Evolutionary conservation across 345 rosid genomes (phyloP), one percentile per base, ranked within the genome.

Genomic region (Pistacia integerrima): DNA sequence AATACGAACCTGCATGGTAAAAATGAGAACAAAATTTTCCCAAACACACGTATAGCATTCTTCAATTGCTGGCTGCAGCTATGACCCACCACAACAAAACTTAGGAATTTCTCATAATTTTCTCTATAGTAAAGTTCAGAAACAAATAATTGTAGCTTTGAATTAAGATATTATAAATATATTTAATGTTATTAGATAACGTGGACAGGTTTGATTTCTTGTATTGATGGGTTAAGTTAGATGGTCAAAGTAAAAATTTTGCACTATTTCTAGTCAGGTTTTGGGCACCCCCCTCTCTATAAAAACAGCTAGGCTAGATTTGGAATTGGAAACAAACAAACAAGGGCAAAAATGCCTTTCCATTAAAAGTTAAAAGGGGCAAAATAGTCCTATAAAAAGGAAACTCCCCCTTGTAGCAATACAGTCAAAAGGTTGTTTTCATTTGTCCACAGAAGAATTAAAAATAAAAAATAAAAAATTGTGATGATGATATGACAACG

Each of bases 401-500:
- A 3, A 4, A 16, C 5, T 30, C 36, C 41, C 18, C 65, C 36
- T 11, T 41, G 13, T 2, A 41, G 69, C 13, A 20, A 17, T 6
- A 11, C 30, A 56, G 63, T 38, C 51, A 70, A 38, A 70, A 36
- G 3, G 30, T 30, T 69, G 60, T 12, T 59, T 63, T 20, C 20
- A 9, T 22, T 5, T 33, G 70, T 71, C 25, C 59, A 69, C 57
- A 70, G 70, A 25, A 54, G 70, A 80, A 69, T 77, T 74, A 72
- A 75, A 75, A 79, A 46, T 59, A 67, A 62, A 67, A 54, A n/a
- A n/a, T n/a, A n/a, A 67, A 56, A 54, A 67, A 69, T 81, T 64
- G 80, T 73, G 81, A 84, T 85, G 79, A 82, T 84, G 88, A 79
- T 85, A 82, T 84, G 88, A 79, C 86, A 84, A 83, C 85, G 83